Evolutionary conservation across 805 yeast genomes (phyloP).

Genomic region (Kazachstania africana): DNA sequence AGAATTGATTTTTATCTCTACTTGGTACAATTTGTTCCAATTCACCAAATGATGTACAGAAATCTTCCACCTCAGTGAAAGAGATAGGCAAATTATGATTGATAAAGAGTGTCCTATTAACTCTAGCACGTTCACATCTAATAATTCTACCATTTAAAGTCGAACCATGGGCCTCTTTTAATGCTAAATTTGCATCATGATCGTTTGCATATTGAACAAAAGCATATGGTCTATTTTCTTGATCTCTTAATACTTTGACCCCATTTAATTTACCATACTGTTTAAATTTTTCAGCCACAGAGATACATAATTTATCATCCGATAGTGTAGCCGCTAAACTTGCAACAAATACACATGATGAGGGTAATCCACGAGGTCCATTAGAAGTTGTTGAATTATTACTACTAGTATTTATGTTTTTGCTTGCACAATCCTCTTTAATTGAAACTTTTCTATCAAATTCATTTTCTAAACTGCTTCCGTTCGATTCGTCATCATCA

Average conservation of each 20-base stretch:
- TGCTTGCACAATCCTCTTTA: too few species aligned
- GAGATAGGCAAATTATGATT: conserved; percentile 22
- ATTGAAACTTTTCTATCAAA: too few species aligned
- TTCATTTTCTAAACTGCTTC: too few species aligned
- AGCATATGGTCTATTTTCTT: conserved; percentile 77
- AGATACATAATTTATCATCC: conserved; percentile 60
- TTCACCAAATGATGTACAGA: conserved; percentile 53
- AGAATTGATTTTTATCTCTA: conserved; percentile 19
- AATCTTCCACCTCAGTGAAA: conserved; percentile 26
- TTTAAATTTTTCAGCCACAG: conserved; percentile 58
- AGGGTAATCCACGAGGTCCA: conserved; percentile 49
- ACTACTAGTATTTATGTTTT: too few species aligned
- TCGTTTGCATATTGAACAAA: conserved; percentile 78
- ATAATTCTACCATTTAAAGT: conserved; percentile 61
- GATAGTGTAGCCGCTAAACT: conserved; percentile 52
- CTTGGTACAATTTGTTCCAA: conserved; percentile 51
- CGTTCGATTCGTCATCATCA: too few species aligned
- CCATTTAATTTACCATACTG: conserved; percentile 60
- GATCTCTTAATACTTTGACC: conserved; percentile 77
- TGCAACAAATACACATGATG: conserved; percentile 83
- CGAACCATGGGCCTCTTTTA: conserved; percentile 57
- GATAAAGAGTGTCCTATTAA: conserved; percentile 72
- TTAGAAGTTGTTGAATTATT: too few species aligned
- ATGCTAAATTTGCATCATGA: conserved; percentile 56
- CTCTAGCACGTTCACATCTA: conserved; percentile 85